Evolutionary conservation across 352 stramenopile species (phyloP), one percentile per base, ranked within the genome.

Genomic region (Pythium plurisporium): DNA sequence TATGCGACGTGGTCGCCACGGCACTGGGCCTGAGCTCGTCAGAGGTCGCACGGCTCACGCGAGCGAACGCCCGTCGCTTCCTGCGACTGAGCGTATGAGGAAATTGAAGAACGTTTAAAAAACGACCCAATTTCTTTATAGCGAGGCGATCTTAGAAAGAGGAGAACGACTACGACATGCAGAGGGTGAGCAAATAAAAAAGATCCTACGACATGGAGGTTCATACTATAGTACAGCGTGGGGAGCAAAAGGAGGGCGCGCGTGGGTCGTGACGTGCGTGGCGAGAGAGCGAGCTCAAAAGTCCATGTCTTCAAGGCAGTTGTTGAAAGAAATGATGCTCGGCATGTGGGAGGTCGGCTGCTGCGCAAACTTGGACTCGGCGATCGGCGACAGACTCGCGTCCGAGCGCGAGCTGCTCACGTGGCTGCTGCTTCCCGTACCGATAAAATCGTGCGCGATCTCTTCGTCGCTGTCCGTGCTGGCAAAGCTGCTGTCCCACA

Each of bases 311-410:
- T 70, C 59, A 27, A 64, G 40, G 53, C 49, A 70, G 61, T 86
- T 86, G 72, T 88, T 88, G 64, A 88, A 88, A 38, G 78, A 72
- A 64, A 88, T 86, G 64, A 88, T 88, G 65, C 77, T 87, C 38
- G 63, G 59, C 45, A 50, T 51, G 7, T 45, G 2, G 22, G 42
- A 23, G 17, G 19, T 10, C n/a, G 30, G 45, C 55, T 43, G 20
- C 20, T 9, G 47, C 38, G 33, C 25, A 15, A 25, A 27, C 54
- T 62, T 62, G 44, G 40, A 44, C 30, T 59, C 47, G 8, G 53
- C 26, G 20, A 67, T 43, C 7, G 52, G 59, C 37, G 59, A 67
- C 14, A 62, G 20, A 42, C 60, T 59, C 12, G 17, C 40, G 19
- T 63, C 46, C 19, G 57, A 65, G 31, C 30, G 19, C 7, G 27